phyloP scores from a whole-genome alignment of 1,139 yeast species.

The Arxiozyma bovina region DNA sequence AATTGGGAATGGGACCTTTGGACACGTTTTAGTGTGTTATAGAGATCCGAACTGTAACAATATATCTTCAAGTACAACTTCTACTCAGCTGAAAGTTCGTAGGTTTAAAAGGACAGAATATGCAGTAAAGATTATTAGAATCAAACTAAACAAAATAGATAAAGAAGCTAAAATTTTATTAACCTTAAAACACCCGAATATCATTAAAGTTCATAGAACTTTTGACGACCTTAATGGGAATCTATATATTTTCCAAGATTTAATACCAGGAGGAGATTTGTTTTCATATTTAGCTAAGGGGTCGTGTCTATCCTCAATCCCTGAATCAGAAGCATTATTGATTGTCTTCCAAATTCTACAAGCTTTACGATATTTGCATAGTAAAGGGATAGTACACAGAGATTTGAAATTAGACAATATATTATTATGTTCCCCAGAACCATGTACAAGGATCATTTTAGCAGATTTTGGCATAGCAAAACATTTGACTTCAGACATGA shows the following conservation, averaged over 20 bases:
- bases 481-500: conserved; percentile 27
- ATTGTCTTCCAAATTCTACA: conserved; percentile 48
- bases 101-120: conserved; percentile 23
- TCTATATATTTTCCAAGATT: conserved; percentile 44
- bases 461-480: conserved; percentile 67
- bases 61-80: not conserved
- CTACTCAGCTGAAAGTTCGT: not conserved
- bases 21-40: conserved; percentile 36
- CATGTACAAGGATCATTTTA: conserved; percentile 43
- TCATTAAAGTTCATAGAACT: conserved; percentile 39
- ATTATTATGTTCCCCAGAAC: conserved; percentile 42
- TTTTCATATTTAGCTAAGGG: conserved; percentile 50
- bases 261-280: conserved; percentile 55
- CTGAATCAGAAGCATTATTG: conserved; percentile 47
- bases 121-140: conserved; percentile 45
- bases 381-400: conserved; percentile 43
- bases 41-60: conserved; percentile 5
- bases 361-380: conserved; percentile 48
- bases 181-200: conserved; percentile 38
- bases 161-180: conserved; percentile 39
- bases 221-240: conserved; percentile 33
- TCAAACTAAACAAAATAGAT: conserved; percentile 29
- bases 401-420: conserved; percentile 55
- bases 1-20: conserved; percentile 57
- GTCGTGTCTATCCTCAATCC: conserved; percentile 34